Base-by-base conservation (phyloP, 2,329 filamentous ascomycete genomes). In the Calcarisporium arbuscula region DNA sequence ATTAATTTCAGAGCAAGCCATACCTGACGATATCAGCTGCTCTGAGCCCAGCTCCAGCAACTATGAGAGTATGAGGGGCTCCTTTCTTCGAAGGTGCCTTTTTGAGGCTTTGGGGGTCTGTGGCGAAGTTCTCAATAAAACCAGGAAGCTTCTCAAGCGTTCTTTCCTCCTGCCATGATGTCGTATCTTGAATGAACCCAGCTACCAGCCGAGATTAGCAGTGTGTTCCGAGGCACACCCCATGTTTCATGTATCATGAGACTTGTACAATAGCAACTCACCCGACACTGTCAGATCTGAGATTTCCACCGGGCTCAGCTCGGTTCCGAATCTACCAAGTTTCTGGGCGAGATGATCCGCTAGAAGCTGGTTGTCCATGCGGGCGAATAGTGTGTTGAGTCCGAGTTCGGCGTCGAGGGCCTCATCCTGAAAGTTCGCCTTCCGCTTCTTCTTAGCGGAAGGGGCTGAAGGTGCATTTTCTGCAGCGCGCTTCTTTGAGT, bases 321-420 rank as follows among this genome's bases (percentile, higher is more conserved):
- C 82, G 19, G 75, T 77, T 35, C 87, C 85, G 52, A 90, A 94
- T 17, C 82, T 74, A 44, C 74, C 77, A 34, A 85, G 82, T 53
- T 84, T 77, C 53, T 92, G 82, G 6, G 84, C 84, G 42, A 95
- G 69, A 56, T 95, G 80, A 56, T 95, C 90, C 2, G 89, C 85
- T 30, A 95, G 65, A 27, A 95, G 69, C 45, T 81, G 77, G 40
- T 77, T 81, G 57, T 95, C 86, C 81, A 95, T 89, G 41, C 78
- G 76, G 28, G 79, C 76, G 54, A 95, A 85, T 4, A 84, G 76
- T 44, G 77, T 78, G 61, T 95, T 94, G 46, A 95, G 66, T 6
- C 82, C 81, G 21, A 81, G 74, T 49, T 87, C 77, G 28, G 77
- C 70, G 53, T 87, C 79, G 38, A 81, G 57, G 19, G 72, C 62